Evolutionary conservation across 2,329 filamentous ascomycete genomes (phyloP).

Genomic region (Fusarium pilosicola): DNA sequence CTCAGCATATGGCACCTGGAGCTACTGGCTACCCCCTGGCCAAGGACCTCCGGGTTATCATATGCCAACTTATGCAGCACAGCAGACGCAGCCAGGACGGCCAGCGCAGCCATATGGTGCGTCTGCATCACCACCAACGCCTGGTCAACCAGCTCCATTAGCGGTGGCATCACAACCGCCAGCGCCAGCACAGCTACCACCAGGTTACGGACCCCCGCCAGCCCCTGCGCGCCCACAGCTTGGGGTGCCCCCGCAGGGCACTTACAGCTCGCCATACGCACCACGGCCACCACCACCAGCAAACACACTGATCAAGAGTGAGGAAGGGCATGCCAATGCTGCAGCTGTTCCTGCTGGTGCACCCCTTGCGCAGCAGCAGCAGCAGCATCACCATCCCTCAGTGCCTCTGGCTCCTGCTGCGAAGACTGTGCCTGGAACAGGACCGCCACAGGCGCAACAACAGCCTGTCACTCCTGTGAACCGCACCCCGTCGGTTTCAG

Average conservation of each 20-base stretch:
- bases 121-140: conserved; percentile 43
- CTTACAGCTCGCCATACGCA: conserved; percentile 53
- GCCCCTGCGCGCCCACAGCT: conserved; percentile 49
- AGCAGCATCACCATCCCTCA: conserved; percentile 10
- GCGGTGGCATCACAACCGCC: conserved; percentile 44
- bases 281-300: conserved; percentile 47
- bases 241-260: conserved; percentile 45
- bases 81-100: conserved; percentile 45
- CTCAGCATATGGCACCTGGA: conserved; percentile 49
- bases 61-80: conserved; percentile 47
- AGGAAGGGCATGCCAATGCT: conserved; percentile 40
- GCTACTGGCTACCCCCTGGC: conserved; percentile 48
- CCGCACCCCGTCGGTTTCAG: conserved; percentile 43
- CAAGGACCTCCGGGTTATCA: conserved; percentile 51
- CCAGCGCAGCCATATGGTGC: conserved; percentile 46
- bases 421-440: conserved; percentile 35
- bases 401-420: conserved; percentile 25
- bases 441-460: conserved; percentile 24
- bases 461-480: conserved; percentile 31
- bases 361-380: conserved; percentile 23
- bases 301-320: conserved; percentile 43
- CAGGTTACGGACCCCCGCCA: conserved; percentile 50
- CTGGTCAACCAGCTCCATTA: conserved; percentile 37
- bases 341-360: neutral
- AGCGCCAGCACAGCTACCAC: conserved; percentile 49